Conservation (phyloP, 768 basidiomycete species). For the Lyophyllum semitale region DNA sequence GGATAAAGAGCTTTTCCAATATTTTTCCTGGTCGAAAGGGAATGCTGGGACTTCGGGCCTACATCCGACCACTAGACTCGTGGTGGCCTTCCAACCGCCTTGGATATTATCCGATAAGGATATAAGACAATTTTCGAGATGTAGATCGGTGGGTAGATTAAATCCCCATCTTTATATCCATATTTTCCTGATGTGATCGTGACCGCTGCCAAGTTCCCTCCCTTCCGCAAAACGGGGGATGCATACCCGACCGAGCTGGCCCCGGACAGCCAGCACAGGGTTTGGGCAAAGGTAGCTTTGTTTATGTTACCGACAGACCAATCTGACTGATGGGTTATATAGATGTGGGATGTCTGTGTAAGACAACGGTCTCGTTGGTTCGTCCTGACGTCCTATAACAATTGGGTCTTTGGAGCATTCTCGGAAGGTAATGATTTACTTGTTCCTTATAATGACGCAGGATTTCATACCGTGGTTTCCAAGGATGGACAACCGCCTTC, state of each 20-base stretch:
- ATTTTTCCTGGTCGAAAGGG: constrained; percentile 43
- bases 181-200: constrained; percentile 15
- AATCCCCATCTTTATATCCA: neutral
- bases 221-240: constrained; percentile 31
- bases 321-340: neutral
- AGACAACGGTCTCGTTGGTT: constrained; percentile 52
- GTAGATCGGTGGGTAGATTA: constrained; percentile 37
- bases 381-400: constrained; percentile 58
- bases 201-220: constrained; percentile 38
- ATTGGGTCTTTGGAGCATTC: constrained; percentile 65
- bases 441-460: neutral
- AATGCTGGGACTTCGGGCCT: neutral
- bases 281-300: constrained; percentile 58
- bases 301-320: neutral
- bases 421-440: constrained; percentile 44
- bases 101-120: constrained; percentile 59
- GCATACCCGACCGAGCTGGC: constrained; percentile 31
- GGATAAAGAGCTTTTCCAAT: constrained; percentile 43
- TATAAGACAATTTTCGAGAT: constrained; percentile 51
- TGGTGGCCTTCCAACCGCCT: constrained; percentile 62
- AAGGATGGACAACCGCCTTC: constrained; percentile 59
- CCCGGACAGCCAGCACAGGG: constrained; percentile 47
- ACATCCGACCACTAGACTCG: constrained; percentile 23
- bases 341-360: constrained; percentile 63
- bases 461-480: constrained; percentile 1